These are phyloP conservation scores for Diutina rugosa DNA, from an alignment of 1,139 yeast genomes.

Conservation along the genomic window DNA sequence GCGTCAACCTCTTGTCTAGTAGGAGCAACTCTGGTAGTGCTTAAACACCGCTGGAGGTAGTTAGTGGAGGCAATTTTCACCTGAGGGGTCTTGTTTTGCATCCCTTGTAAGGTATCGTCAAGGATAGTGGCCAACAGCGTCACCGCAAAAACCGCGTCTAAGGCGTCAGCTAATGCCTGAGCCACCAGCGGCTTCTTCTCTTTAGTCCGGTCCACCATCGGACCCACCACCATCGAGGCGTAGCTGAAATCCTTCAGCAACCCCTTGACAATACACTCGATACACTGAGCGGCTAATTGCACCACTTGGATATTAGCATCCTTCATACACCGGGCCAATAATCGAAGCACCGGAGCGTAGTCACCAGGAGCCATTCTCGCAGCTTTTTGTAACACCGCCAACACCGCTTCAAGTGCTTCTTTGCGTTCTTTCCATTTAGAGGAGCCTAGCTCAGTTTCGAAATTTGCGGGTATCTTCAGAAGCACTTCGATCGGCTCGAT, in stretches of 20 bases:
- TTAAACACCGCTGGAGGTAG: slow-evolving; percentile 54
- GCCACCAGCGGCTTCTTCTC: slow-evolving; percentile 77
- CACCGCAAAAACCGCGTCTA: slow-evolving; percentile 47
- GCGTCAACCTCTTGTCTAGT: slow-evolving; percentile 37
- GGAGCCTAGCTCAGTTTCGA: slow-evolving; percentile 41
- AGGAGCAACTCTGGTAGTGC: slow-evolving; percentile 38
- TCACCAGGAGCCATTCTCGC: slow-evolving; percentile 32
- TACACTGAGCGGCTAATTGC: slow-evolving; percentile 61
- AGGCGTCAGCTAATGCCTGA: slow-evolving; percentile 51
- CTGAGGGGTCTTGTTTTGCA: slow-evolving; percentile 77
- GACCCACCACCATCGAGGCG: slow-evolving; percentile 45
- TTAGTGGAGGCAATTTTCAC: slow-evolving; percentile 59
- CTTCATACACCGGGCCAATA: slow-evolving; percentile 61
- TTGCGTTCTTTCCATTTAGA: slow-evolving; percentile 88
- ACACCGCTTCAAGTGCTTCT: slow-evolving; percentile 66
- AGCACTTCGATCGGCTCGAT: slow-evolving; percentile 44
- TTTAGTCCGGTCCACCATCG: slow-evolving; percentile 71
- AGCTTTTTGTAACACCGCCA: slow-evolving; percentile 39
- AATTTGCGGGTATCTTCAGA: slow-evolving; percentile 51
- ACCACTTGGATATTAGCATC: slow-evolving; percentile 91
- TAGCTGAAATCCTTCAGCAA: slow-evolving; percentile 40
- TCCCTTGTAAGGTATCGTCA: slow-evolving; percentile 44
- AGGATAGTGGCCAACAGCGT: slow-evolving; percentile 46
- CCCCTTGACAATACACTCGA: slow-evolving; percentile 55
- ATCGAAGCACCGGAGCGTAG: slow-evolving; percentile 45